Evolutionary conservation across 2,329 filamentous ascomycete genomes (phyloP).

Genomic region (Clonostachys solani): DNA sequence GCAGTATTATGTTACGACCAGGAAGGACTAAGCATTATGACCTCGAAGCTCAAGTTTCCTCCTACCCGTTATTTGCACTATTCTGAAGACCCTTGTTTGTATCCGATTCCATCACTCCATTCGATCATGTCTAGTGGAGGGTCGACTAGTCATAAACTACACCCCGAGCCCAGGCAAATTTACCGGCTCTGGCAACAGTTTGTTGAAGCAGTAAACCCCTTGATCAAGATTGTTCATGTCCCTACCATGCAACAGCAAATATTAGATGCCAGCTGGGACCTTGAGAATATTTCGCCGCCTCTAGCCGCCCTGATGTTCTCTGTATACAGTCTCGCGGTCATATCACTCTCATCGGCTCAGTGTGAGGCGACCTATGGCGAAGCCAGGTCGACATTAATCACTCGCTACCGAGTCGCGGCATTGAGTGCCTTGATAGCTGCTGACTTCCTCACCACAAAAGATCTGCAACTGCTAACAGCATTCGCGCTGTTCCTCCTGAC

Average conservation of each 20-base stretch:
- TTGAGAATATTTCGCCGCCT: slow-evolving; percentile 4
- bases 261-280: slow-evolving; percentile 19
- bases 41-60: slow-evolving; percentile 12
- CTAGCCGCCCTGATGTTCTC: slow-evolving; percentile 17
- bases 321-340: slow-evolving; percentile 17
- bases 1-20: too few species aligned
- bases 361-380: slow-evolving; percentile 9
- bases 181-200: slow-evolving; percentile 24
- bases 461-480: slow-evolving; percentile 20
- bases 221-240: slow-evolving; percentile 22
- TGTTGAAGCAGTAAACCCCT: slow-evolving; percentile 21
- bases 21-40: too few species aligned
- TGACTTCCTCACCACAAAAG: slow-evolving; percentile 16
- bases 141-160: slow-evolving; percentile 2
- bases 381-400: slow-evolving; percentile 6
- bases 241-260: slow-evolving; percentile 23
- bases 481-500: slow-evolving; percentile 19
- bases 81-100: slow-evolving; percentile 11
- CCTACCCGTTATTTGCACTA: slow-evolving; percentile 9
- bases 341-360: slow-evolving; percentile 7
- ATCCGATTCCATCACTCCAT: slow-evolving; percentile 6
- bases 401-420: slow-evolving; percentile 13
- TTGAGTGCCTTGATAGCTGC: slow-evolving; percentile 14
- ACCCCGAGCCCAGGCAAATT: slow-evolving; percentile 21
- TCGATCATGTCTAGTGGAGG: not conserved